Conservation (phyloP, 768 basidiomycete species). For the Tubosaeta sp. region DNA sequence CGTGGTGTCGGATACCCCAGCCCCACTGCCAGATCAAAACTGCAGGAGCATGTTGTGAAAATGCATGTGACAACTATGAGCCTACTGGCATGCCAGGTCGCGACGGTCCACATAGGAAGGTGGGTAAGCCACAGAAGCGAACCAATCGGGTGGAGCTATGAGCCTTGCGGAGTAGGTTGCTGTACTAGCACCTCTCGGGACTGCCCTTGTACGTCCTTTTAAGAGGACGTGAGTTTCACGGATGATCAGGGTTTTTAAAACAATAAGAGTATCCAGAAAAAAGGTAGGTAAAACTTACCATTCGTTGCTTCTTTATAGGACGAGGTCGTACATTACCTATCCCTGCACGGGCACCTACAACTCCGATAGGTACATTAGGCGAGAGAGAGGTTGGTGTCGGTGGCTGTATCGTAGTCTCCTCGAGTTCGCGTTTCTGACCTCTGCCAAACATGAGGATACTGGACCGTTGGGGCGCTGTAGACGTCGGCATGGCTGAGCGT, state of each 20-base stretch:
- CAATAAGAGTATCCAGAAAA: neutral
- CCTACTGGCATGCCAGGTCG: conserved; percentile 8
- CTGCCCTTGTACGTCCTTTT: conserved; percentile 62
- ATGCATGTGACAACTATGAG: conserved; percentile 2
- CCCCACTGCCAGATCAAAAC: conserved; percentile 8
- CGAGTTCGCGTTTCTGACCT: conserved; percentile 34
- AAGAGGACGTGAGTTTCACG: conserved; percentile 4
- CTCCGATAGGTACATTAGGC: conserved; percentile 24
- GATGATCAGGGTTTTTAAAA: neutral
- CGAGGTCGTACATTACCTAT: conserved; percentile 55
- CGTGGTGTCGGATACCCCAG: conserved; percentile 2
- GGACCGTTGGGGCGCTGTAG: conserved; percentile 23
- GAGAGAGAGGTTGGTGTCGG: conserved; percentile 21
- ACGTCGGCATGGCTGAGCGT: conserved; percentile 25
- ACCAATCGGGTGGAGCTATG: conserved; percentile 28
- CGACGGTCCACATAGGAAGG: conserved; percentile 6
- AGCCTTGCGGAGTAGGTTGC: conserved; percentile 71
- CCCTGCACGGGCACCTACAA: conserved; percentile 56
- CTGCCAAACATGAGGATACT: conserved; percentile 12
- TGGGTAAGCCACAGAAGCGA: conserved; percentile 1
- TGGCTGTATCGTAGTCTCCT: conserved; percentile 20
- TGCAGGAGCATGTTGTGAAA: conserved; percentile 4
- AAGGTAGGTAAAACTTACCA: conserved; percentile 43
- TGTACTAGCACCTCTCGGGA: conserved; percentile 59
- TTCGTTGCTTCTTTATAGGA: conserved; percentile 71